Percentiles rank a stretch among this genome's conserved stretches.
Evolutionary conservation across 345 rosid genomes (phyloP).

Genomic region (Geranium rotundifolium): DNA sequence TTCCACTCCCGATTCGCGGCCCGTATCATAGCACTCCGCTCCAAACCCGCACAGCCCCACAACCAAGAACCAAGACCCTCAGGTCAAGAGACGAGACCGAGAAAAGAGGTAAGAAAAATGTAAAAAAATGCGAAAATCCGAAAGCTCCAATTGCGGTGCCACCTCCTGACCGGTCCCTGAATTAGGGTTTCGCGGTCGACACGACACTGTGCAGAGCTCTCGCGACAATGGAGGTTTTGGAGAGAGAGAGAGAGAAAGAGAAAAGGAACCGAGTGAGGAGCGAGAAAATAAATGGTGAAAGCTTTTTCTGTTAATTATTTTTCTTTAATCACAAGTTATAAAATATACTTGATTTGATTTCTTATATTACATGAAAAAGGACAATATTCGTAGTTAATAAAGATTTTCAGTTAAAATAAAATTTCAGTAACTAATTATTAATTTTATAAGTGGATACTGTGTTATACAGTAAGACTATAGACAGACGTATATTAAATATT

Average conservation of each 20-base stretch:
- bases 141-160: too few relatives aligned
- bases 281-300: background rate
- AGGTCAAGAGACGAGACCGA: too few relatives aligned
- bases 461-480: too few relatives aligned
- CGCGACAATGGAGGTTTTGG: background rate
- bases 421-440: too few relatives aligned
- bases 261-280: background rate
- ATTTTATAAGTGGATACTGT: too few relatives aligned
- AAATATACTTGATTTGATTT: too few relatives aligned
- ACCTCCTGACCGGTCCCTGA: too few relatives aligned
- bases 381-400: too few relatives aligned
- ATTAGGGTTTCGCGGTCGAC: background rate
- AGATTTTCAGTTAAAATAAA: too few relatives aligned
- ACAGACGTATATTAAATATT: too few relatives aligned
- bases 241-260: background rate
- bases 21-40: conserved; percentile 20
- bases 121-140: background rate
- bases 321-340: background rate
- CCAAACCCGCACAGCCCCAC: background rate
- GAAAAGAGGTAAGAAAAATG: background rate
- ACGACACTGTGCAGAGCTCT: background rate
- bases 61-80: too few relatives aligned
- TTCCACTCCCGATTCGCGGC: conserved; percentile 13
- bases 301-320: background rate
- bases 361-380: too few relatives aligned